Evolutionary conservation across 352 stramenopile species (phyloP).

Genomic region (Globisporangium uncinulatum): DNA sequence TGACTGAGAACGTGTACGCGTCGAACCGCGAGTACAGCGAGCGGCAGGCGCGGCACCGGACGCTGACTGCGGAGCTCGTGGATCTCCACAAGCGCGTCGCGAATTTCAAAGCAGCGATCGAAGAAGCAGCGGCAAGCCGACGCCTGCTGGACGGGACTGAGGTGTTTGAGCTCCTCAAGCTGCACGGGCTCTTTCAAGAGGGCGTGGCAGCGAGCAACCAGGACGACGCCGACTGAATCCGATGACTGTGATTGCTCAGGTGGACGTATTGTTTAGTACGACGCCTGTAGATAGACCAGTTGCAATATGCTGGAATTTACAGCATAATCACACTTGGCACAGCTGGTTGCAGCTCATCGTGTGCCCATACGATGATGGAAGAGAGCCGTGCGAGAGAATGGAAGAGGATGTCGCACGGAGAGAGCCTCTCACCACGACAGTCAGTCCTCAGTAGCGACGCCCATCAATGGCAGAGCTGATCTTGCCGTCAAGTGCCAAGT

Average conservation of each 20-base stretch:
- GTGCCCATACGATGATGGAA: neutral
- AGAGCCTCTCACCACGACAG: neutral
- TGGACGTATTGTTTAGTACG: no score
- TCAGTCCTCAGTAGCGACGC: no score
- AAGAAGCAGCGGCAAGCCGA: constrained; percentile 24
- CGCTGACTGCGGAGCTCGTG: constrained; percentile 24
- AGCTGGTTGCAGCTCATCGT: neutral
- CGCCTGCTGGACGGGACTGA: constrained; percentile 56
- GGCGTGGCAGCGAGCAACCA: constrained; percentile 22
- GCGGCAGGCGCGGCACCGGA: constrained; percentile 27
- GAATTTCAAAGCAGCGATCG: constrained; percentile 35
- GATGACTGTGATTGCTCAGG: neutral
- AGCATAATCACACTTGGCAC: neutral
- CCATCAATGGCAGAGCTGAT: neutral
- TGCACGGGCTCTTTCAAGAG: constrained; percentile 25
- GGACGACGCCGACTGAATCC: constrained; percentile 6
- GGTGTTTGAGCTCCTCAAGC: constrained; percentile 41
- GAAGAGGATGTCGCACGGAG: neutral
- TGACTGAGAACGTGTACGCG: constrained; percentile 66
- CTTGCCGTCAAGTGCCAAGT: neutral
- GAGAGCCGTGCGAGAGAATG: neutral
- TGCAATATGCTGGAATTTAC: no score
- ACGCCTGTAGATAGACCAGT: no score
- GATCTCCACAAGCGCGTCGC: constrained; percentile 28
- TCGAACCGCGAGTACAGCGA: constrained; percentile 36